Evolutionary conservation across 176 grass and related monocot genomes (phyloP).

Genomic region (Carex pumila): DNA sequence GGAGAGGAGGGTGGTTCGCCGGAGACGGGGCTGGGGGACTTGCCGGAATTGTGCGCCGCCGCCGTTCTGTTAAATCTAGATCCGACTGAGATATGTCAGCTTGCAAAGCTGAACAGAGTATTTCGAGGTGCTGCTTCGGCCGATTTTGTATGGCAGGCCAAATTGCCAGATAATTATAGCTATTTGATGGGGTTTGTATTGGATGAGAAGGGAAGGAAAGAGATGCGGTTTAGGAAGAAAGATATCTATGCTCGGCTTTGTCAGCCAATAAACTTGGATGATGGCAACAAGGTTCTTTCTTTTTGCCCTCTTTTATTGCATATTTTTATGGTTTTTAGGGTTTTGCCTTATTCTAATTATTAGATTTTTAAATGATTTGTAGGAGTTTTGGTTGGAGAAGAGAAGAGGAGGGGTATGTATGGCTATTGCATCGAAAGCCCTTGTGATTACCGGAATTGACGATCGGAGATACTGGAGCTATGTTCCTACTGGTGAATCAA

Average conservation of each 20-base stretch:
- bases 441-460: conserved; percentile 72
- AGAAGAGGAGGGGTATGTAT: conserved; percentile 64
- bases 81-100: conserved; percentile 68
- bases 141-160: conserved; percentile 83
- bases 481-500: conserved; percentile 73
- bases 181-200: conserved; percentile 55
- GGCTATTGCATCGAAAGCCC: conserved; percentile 66
- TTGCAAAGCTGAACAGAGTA: conserved; percentile 53
- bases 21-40: conserved; percentile 52
- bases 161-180: conserved; percentile 72
- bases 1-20: conserved; percentile 15
- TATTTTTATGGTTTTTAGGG: not conserved
- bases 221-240: conserved; percentile 35
- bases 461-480: conserved; percentile 86
- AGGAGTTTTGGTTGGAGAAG: conserved; percentile 94
- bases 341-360: not conserved
- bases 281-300: conserved; percentile 46
- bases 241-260: conserved; percentile 77
- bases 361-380: conserved; percentile 12
- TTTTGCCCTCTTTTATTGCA: not conserved
- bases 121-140: conserved; percentile 69
- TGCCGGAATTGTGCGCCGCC: conserved; percentile 79
- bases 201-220: conserved; percentile 15
- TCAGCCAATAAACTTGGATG: conserved; percentile 52
- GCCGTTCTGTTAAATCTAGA: conserved; percentile 59